Percentiles rank a stretch among this genome's conserved stretches.
phyloP scores from a whole-genome alignment of 192 early-diverging fungal species.

The Coemansia sp. region DNA sequence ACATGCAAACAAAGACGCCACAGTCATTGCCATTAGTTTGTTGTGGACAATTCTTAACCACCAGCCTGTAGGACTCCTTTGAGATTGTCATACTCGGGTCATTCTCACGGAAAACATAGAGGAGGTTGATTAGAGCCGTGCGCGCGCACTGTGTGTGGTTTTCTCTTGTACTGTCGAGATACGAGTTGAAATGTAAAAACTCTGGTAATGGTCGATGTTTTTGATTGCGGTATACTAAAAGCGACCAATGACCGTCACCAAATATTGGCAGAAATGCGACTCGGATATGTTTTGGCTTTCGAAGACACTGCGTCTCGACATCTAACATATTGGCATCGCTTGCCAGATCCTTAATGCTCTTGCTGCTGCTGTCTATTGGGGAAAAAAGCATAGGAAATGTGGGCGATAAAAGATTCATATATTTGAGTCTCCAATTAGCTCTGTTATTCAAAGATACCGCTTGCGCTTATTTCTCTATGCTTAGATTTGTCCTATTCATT shows the following conservation, averaged over 20 bases:
- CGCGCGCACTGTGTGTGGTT: constrained; percentile 50
- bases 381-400: not conserved
- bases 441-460: too few species aligned
- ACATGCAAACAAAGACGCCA: constrained; percentile 48
- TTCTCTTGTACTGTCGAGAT: constrained; percentile 43
- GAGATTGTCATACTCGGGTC: constrained; percentile 43
- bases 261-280: constrained; percentile 52
- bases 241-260: constrained; percentile 51
- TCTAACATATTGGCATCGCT: constrained; percentile 45
- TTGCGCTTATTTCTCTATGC: too few species aligned
- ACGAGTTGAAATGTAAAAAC: constrained; percentile 53
- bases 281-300: constrained; percentile 28
- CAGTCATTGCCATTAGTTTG: constrained; percentile 49
- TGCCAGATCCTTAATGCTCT: constrained; percentile 31
- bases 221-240: constrained; percentile 38
- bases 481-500: too few species aligned
- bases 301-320: constrained; percentile 32
- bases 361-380: constrained; percentile 21
- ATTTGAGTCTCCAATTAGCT: too few species aligned
- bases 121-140: constrained; percentile 42
- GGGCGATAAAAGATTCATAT: too few species aligned
- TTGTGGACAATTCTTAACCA: constrained; percentile 51
- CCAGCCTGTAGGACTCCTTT: constrained; percentile 44
- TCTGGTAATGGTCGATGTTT: constrained; percentile 28
- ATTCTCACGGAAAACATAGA: constrained; percentile 46